Base-by-base conservation (phyloP, 345 rosid genomes). In the Schrenkiella parvula region DNA sequence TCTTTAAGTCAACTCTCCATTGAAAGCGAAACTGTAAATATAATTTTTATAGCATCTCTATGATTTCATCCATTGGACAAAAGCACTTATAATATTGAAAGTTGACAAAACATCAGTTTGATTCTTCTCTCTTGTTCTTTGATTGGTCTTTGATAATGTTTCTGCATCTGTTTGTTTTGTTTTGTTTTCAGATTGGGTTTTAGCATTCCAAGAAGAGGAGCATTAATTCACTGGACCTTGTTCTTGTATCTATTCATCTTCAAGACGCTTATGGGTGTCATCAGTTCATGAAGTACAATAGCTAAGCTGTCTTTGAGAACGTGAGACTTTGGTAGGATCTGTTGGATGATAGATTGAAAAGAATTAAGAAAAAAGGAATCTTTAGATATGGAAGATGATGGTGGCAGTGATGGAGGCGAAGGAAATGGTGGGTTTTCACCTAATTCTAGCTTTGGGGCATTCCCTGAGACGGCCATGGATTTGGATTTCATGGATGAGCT, bases 401-500 rank as follows among this genome's bases (percentile, higher is more conserved):
- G 71, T 26, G 76, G 75, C 68, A 25, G 58, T 10, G 38, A 26
- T 23, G 73, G 75, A 60, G 51, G 69, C 0, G 68, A 75, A 21
- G 73, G 68, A 62, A 62, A 68, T 46, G 86, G 81, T 50, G 74
- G 73, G 11, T 75, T 76, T 70, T 37, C 84, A 2, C 88, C 89
- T 10, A 71, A 60, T 71, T 81, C 89, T 70, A 37, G 77, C 38
- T 66, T 75, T 70, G 84, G 81, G 66, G 78, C 64, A 74, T 79
- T 84, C 66, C 67, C 80, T 9, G 88, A 78, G 25, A 52, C 84
- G 42, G 78, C 88, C 78, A 82, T 89, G 92, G 96, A 93, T 82
- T 82, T 93, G 81, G 92, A 90, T 80, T 85, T 88, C 71, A 82
- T 93, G 92, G 92, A 93, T 73, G 87, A 93, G 72, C 88, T 90